phyloP scores from a whole-genome alignment of 495 filamentous ascomycete genomes.

The Choiromyces venosus region DNA sequence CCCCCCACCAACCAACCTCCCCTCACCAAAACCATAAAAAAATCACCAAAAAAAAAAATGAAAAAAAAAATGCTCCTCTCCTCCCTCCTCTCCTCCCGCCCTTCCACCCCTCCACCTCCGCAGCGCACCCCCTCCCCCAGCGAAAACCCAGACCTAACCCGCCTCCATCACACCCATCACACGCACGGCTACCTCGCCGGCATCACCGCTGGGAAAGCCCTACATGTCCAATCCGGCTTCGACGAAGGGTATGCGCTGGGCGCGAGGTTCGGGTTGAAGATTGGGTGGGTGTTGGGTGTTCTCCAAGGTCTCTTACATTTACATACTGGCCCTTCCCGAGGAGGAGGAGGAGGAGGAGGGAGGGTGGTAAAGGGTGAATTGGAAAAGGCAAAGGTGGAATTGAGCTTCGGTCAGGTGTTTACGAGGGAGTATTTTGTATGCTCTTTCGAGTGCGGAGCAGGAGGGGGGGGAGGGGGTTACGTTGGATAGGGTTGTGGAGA shows the following conservation, averaged over 20 bases:
- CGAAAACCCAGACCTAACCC: conserved; percentile 19
- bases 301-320: conserved; percentile 39
- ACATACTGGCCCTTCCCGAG: no score
- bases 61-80: conserved; percentile 16
- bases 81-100: conserved; percentile 6
- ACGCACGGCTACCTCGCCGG: conserved; percentile 91
- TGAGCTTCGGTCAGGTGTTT: conserved; percentile 61
- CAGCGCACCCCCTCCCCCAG: not conserved
- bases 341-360: conserved; percentile 42
- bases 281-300: conserved; percentile 43
- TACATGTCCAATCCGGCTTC: conserved; percentile 73
- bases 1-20: not conserved
- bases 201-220: conserved; percentile 62
- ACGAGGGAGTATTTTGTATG: conserved; percentile 57
- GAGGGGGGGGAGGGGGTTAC: conserved; percentile 44
- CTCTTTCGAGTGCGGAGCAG: conserved; percentile 45
- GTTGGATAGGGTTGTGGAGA: conserved; percentile 52
- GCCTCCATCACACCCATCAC: conserved; percentile 50
- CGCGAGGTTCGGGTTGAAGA: conserved; percentile 60
- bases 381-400: conserved; percentile 52
- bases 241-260: conserved; percentile 81
- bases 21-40: no score
- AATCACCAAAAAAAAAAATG: not conserved
- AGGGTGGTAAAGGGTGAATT: conserved; percentile 21
- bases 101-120: not conserved